Percentiles rank a stretch among this genome's conserved stretches.
Conservation (phyloP, 2,329 filamentous ascomycete genomes). For the Aspergillus sp. region DNA sequence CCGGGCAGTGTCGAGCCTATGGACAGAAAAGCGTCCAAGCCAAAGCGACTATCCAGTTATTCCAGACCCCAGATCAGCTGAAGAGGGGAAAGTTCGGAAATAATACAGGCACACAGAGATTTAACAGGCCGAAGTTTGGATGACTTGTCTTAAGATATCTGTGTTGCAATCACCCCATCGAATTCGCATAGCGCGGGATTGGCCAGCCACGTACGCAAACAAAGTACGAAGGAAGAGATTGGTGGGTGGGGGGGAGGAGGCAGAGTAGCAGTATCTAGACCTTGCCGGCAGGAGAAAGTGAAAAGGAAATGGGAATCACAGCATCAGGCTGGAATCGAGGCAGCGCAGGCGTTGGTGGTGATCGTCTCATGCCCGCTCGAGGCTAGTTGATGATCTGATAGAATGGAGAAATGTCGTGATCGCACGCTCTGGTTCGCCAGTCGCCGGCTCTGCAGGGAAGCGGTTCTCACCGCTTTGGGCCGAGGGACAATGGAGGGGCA, state of each 20-base stretch:
- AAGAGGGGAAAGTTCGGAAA: constrained; percentile 7
- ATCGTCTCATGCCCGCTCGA: constrained; percentile 17
- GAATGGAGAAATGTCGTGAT: constrained; percentile 42
- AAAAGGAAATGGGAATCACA: constrained; percentile 3
- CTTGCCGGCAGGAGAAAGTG: neutral
- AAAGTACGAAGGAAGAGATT: neutral
- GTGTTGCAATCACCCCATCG: constrained; percentile 6
- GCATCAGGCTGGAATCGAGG: constrained; percentile 1
- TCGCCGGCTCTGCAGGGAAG: constrained; percentile 5
- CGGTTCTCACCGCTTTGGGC: constrained; percentile 16
- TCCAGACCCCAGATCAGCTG: constrained; percentile 15
- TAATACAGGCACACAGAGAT: constrained; percentile 8
- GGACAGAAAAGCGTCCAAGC: constrained; percentile 6
- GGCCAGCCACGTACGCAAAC: constrained; percentile 19
- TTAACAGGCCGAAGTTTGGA: constrained; percentile 10
- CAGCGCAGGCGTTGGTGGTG: constrained; percentile 5
- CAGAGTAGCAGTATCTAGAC: too few species aligned
- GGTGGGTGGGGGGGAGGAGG: too few species aligned
- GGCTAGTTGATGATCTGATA: constrained; percentile 37
- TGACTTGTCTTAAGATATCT: constrained; percentile 15
- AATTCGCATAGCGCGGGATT: constrained; percentile 18
- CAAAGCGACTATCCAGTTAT: too few species aligned
- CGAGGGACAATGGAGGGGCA: neutral
- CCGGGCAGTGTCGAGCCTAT: neutral
- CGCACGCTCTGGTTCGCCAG: constrained; percentile 26